Evolutionary conservation across 108 stramenopile genomes (phyloP), one percentile per base, ranked within the genome.

Genomic region (Epithemia pelagica): DNA sequence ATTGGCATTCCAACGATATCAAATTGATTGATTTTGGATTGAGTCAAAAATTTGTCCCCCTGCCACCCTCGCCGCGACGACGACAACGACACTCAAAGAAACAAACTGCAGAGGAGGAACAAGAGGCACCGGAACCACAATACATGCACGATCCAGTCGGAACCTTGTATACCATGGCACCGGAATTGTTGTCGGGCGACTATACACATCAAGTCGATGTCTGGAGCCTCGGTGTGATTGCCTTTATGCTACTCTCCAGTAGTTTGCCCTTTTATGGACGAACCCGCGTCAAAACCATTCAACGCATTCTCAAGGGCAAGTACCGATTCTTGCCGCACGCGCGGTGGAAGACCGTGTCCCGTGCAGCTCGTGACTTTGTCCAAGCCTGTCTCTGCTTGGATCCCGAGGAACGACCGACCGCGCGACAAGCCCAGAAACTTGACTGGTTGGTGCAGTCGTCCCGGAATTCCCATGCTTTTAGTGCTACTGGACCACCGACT

Each of bases 1-100:
- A 82, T 46, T 46, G 37, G 37, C 29, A 66, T 56, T 57, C 62
- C 52, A 31, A 30, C 30, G 27, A 31, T 27, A 67, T 82, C 21
- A 82, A 92, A 71, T 59, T 96, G 32, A 95, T 96, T 67, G 97
- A 97, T 73, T 97, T 96, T 77, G 89, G 94, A n/a, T 67, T 91
- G 30, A 31, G 32, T 22, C 37, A 46, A 46, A 46, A 46, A 46
- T 46, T 46, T 46, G 37, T 46, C 15, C 37, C 37, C 15, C 15
- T 15, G 10, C 28, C 25, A 25, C 28, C 57, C 57, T 58, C 26
- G 59, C 28, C 15, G 18, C 10, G 37, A 10, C 37, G 15, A 46
- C 37, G 15, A 15, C 37, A 46, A 46, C 37, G 15, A 46, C 37
- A 46, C 56, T 52, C 52, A 19, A 78, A 78, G 46, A 88, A 84